Evolutionary conservation across 2,329 filamentous ascomycete genomes (phyloP).

Genomic region (Nemania serpens): DNA sequence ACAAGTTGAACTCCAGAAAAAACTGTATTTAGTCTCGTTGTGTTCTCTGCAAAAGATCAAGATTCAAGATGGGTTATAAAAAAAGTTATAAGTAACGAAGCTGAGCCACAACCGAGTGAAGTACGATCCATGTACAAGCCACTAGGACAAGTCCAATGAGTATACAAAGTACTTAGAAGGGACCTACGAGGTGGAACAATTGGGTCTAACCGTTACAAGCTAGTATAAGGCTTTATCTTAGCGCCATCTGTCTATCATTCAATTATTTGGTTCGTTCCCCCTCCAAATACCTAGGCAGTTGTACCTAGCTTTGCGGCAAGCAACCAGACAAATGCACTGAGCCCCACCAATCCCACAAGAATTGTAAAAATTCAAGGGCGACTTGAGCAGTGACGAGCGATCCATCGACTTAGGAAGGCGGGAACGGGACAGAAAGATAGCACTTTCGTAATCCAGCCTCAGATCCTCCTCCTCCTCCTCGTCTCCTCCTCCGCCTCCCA

Average conservation of each 20-base stretch:
- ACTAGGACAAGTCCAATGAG: background rate
- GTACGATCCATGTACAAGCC: constrained; percentile 23
- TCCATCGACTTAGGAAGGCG: constrained; percentile 17
- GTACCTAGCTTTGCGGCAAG: constrained; percentile 10
- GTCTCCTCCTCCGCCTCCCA: background rate
- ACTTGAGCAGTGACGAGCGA: constrained; percentile 19
- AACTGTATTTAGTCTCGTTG: background rate
- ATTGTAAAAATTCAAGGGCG: constrained; percentile 34
- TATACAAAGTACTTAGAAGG: background rate
- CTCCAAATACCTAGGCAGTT: constrained; percentile 21
- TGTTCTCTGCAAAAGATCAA: constrained; percentile 11
- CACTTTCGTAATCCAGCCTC: constrained; percentile 13
- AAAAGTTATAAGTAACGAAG: constrained; percentile 24
- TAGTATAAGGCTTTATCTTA: constrained; percentile 25
- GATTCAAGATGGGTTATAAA: constrained; percentile 16
- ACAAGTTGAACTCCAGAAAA: background rate
- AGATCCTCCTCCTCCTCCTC: background rate
- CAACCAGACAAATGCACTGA: constrained; percentile 15
- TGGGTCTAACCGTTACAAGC: constrained; percentile 10
- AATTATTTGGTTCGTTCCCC: constrained; percentile 12
- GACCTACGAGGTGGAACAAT: background rate
- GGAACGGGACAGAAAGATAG: constrained; percentile 15
- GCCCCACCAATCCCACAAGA: constrained; percentile 37
- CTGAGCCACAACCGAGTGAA: constrained; percentile 23
- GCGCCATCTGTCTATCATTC: constrained; percentile 19